Evolutionary conservation across 768 basidiomycete genomes (phyloP).

Genomic region (Boletus sensibilis): DNA sequence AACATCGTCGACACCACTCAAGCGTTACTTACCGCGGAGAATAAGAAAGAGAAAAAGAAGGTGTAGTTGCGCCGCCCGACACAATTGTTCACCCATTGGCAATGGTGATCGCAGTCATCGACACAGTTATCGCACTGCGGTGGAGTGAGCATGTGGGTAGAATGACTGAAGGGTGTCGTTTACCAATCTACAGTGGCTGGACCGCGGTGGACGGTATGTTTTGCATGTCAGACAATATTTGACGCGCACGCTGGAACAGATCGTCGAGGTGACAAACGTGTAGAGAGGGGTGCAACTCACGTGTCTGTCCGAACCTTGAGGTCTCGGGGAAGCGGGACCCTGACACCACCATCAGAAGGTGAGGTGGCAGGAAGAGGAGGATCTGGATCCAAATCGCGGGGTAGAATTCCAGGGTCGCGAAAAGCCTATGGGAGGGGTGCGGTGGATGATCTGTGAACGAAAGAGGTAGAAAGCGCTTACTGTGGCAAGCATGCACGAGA

Average conservation of each 20-base stretch:
- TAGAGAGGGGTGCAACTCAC: conserved; percentile 45
- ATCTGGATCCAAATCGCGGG: conserved; percentile 80
- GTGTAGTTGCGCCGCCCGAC: conserved; percentile 94
- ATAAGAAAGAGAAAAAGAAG: conserved; percentile 84
- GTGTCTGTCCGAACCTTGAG: conserved; percentile 73
- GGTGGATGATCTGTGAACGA: neutral
- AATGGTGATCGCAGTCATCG: conserved; percentile 92
- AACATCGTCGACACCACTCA: neutral
- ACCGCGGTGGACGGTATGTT: conserved; percentile 89
- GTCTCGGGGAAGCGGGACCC: conserved; percentile 75
- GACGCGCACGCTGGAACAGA: conserved; percentile 65
- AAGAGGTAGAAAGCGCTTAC: conserved; percentile 40
- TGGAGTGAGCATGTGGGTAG: neutral
- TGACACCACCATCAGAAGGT: conserved; percentile 60
- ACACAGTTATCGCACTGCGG: conserved; percentile 94
- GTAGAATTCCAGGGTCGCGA: conserved; percentile 85
- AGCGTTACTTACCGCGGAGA: conserved; percentile 59
- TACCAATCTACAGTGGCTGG: conserved; percentile 95
- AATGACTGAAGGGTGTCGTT: conserved; percentile 6
- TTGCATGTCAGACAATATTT: conserved; percentile 95
- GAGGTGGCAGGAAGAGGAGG: conserved; percentile 70
- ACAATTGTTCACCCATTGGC: conserved; percentile 93
- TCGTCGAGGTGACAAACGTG: neutral
- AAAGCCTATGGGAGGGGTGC: conserved; percentile 50
- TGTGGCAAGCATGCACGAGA: conserved; percentile 76